A percentile compares a stretch with the other conserved stretches of the same genome.
These are phyloP conservation scores for Sphenostylis stenocarpa DNA, from an alignment of 306 rosid species.

Conservation along the genomic window DNA sequence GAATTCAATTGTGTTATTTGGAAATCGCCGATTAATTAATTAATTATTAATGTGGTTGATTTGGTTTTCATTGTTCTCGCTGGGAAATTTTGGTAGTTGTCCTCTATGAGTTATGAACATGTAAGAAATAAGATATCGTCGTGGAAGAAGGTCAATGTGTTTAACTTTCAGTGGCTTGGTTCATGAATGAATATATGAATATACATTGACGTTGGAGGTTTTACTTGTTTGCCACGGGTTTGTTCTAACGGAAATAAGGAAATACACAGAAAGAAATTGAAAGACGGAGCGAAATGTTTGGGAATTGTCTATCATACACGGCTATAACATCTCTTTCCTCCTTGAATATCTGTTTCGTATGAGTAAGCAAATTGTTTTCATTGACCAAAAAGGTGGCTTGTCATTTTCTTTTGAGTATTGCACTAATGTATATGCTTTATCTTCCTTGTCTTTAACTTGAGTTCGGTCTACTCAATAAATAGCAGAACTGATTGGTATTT, in stretches of 20 bases:
- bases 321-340: background rate
- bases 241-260: background rate
- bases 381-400: background rate
- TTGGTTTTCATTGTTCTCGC: background rate
- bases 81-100: conserved; percentile 9
- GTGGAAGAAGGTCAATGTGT: background rate
- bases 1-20: background rate
- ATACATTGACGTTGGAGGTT: background rate
- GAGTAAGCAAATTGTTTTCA: background rate
- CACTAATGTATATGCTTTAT: background rate
- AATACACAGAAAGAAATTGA: background rate
- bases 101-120: background rate
- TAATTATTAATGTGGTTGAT: background rate
- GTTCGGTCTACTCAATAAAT: background rate
- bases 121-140: background rate
- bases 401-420: background rate
- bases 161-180: background rate
- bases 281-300: background rate
- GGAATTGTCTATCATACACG: background rate
- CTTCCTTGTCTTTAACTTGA: background rate
- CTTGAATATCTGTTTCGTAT: too few relatives aligned
- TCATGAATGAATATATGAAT: background rate
- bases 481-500: background rate
- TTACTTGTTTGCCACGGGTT: background rate
- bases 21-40: background rate